Evolutionary conservation across 2,329 filamentous ascomycete genomes (phyloP), one percentile per base, ranked within the genome.

Genomic region (Cephalotrichum gorgonifer): DNA sequence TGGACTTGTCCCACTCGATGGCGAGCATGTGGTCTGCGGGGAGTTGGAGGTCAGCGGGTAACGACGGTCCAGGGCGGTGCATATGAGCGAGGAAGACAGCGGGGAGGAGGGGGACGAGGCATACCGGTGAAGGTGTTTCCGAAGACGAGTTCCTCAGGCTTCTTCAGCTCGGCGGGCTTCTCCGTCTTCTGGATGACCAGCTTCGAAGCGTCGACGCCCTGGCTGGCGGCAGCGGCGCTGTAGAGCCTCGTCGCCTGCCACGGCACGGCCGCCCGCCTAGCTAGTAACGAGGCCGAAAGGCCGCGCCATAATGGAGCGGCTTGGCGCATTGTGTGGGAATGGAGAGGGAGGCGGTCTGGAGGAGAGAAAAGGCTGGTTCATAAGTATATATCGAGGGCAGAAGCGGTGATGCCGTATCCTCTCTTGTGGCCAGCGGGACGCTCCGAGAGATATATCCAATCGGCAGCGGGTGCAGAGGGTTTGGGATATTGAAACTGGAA

Each of bases 21-120:
- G 85, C 83, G 61, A 97, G 83, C 91, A 98, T 97, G 71, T 97
- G 93, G 72, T 98, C 93, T 94, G 39, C 6, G 38, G 17, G 17
- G 20, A 20, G 22, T 14, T 12, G n/a, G 22, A n/a, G n/a, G n/a
- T n/a, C n/a, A n/a, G n/a, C n/a, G n/a, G n/a, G n/a, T n/a, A n/a
- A n/a, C n/a, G n/a, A n/a, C n/a, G n/a, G n/a, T n/a, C n/a, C n/a
- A n/a, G n/a, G n/a, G n/a, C n/a, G n/a, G n/a, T n/a, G n/a, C n/a
- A n/a, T n/a, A n/a, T n/a, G 27, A 17, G 20, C 11, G 28, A n/a
- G 33, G 20, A 22, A 27, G 25, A 38, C 46, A 50, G 27, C 14
- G 20, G 49, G n/a, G 28, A 25, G 15, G 20, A 17, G 17, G 6
- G 22, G 33, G 30, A 31, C 31, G 51, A 30, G 1, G 2, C 65